Base-by-base conservation (phyloP, 2,329 filamentous ascomycete genomes). In the Plenodomus lindquistii region DNA sequence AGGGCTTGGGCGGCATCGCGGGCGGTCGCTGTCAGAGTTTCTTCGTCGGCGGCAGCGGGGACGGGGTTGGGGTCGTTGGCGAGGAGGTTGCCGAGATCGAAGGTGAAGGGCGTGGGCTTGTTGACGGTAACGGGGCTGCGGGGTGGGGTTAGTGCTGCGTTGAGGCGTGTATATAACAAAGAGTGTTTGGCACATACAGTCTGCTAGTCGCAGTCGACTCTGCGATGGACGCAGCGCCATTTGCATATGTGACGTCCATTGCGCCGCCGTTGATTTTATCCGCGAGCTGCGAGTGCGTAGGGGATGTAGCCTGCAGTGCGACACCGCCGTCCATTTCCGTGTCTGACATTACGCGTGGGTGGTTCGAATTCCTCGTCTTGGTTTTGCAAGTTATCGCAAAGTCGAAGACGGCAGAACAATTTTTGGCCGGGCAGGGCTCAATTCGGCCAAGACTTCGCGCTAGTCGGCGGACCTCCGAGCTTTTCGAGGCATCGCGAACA, bases 1-100 rank as follows among this genome's bases (percentile, higher is more conserved):
- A 99, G 85, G 22, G 85, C 86, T 77, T 99, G 94, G 11, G 92
- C 90, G 73, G 90, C 91, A 74, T 96, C 91, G 66, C 92, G 89
- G 46, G 94, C 91, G 18, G 86, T 84, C 35, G 82, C 77, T 54
- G 86, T 81, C 52, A 97, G 85, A 48, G 83, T 82, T 21, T 79
- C 77, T 73, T 96, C 90, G 52, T 74, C 74, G 42, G 73, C 74
- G 61, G 82, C 75, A 54, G 85, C 75, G 40, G 81, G 76, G 42
- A 94, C 78, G 2, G 93, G 90, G 75, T 97, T 97, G 34, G 91
- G 84, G 75, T 97, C 94, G 68, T 86, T 86, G 73, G 85, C 88
- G 69, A 95, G 82, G 44, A 97, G 86, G 69, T 95, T 85, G 60
- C 91, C 87, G 35, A 97, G 86, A 73, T 97, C 91, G 77, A 95